A percentile compares a stretch with the other conserved stretches of the same genome.
phyloP scores from a whole-genome alignment of 2,329 filamentous ascomycete species.

The Pseudonectria foliicola region DNA sequence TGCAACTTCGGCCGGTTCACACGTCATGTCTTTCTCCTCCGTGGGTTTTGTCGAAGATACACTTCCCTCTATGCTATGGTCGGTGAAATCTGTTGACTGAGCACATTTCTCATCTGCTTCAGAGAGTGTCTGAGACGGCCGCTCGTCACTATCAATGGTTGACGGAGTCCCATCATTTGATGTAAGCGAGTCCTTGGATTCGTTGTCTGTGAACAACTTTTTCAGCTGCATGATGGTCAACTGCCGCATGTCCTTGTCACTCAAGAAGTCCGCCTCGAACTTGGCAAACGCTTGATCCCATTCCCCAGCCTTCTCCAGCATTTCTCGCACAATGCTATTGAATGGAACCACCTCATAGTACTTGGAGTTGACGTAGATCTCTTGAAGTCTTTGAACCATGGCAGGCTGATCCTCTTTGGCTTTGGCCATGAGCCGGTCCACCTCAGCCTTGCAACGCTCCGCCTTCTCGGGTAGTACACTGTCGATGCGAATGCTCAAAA shows the following conservation, averaged over 20 bases:
- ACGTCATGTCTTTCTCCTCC: conserved; percentile 15
- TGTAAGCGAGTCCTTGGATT: conserved; percentile 67
- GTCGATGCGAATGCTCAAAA: conserved; percentile 85
- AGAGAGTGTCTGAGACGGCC: conserved; percentile 36
- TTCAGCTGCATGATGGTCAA: conserved; percentile 87
- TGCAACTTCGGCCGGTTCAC: conserved; percentile 25
- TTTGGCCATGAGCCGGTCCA: conserved; percentile 69
- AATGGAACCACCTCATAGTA: conserved; percentile 97
- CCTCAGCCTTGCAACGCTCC: conserved; percentile 72
- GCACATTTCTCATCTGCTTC: conserved; percentile 42
- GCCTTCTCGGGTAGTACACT: conserved; percentile 83
- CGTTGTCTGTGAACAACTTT: conserved; percentile 90
- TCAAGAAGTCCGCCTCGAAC: conserved; percentile 89
- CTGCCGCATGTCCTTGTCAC: conserved; percentile 91
- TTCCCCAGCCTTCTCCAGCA: conserved; percentile 85
- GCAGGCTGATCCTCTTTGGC: conserved; percentile 76
- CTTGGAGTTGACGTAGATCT: conserved; percentile 85
- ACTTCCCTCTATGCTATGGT: conserved; percentile 27
- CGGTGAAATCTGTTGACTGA: conserved; percentile 34
- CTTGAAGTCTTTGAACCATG: conserved; percentile 71
- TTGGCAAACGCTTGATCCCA: conserved; percentile 89
- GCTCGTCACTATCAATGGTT: conserved; percentile 43
- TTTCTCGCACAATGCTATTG: conserved; percentile 79
- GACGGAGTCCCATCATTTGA: conserved; percentile 61
- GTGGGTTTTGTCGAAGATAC: conserved; percentile 18